Base-by-base conservation (phyloP, 148 eudicot species). In the Rhododendron henanense region DNA sequence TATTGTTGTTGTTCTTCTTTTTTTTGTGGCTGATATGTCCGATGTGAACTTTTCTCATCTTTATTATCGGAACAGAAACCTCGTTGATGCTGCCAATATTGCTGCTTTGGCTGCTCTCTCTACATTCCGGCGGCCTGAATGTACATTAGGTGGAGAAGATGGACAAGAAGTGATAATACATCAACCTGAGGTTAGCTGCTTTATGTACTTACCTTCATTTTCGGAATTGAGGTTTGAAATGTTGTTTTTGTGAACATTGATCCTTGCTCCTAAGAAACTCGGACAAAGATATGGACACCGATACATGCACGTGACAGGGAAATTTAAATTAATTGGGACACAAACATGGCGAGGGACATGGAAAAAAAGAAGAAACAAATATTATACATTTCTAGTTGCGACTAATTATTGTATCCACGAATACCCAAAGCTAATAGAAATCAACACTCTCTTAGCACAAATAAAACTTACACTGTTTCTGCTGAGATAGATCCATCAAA, bases 31-130 rank as follows among this genome's bases (percentile, higher is more conserved):
- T 71, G 76, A 14, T 71, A n/a, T 73, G 31, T 45, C 55, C 19
- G 74, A 41, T 74, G n/a, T 44, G 37, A 51, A n/a, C 61, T 87
- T 65, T 73, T 35, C 48, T 15, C 19, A 33, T 83, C 35, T 78
- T 33, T 39, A 45, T 23, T n/a, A 51, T 79, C 61, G 41, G 69
- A 85, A 88, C 89, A 95, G 98, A 84, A 97, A 97, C 92, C 96
- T 97, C 88, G 93, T 95, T 87, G 98, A 97, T 94, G 97, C 99
- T 89, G 98, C 99, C 90, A 97, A 97, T 89, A 91, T 93, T 89
- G 98, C 99, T 87, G 99, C 99, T 84, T 91, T 96, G 90, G 94
- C 94, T 87, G 96, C 99, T 78, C 97, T 96, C 25, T 89, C 91
- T 81, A 95, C 98, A 82, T 97, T 94, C 86, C 92, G 94, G 87